Evolutionary conservation across 768 basidiomycete species (phyloP).

Genomic region (Mycena filopes): DNA sequence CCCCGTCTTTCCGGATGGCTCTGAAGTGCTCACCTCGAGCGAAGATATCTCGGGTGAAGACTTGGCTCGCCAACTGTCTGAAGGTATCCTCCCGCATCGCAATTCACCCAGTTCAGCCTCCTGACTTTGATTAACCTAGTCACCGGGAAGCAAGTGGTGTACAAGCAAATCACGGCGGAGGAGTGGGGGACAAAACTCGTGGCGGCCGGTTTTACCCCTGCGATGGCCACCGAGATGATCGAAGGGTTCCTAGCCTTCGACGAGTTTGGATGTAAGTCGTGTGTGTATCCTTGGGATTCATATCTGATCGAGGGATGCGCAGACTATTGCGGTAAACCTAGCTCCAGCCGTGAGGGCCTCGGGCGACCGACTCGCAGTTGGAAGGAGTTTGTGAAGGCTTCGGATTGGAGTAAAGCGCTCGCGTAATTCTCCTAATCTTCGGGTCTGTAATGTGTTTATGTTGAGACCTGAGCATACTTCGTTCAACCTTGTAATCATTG

Average conservation of each 20-base stretch:
- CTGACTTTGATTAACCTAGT: too few relatives aligned
- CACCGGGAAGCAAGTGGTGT: slow-evolving; percentile 1
- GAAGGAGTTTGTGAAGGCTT: neutral
- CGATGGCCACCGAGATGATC: neutral
- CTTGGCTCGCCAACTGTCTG: neutral
- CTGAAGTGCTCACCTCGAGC: neutral
- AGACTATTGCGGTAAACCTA: too few relatives aligned
- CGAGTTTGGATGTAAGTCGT: slow-evolving; percentile 8
- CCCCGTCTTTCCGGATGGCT: neutral
- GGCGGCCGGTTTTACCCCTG: neutral
- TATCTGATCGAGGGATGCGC: neutral
- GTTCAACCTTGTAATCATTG: too few relatives aligned
- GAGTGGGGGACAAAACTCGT: neutral
- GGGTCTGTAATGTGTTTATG: too few relatives aligned
- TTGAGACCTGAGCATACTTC: too few relatives aligned
- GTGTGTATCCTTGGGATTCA: neutral
- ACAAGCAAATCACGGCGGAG: slow-evolving; percentile 2
- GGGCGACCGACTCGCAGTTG: neutral
- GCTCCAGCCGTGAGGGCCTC: too few relatives aligned
- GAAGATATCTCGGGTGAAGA: slow-evolving; percentile 5
- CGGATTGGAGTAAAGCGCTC: slow-evolving; percentile 12
- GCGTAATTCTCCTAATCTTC: too few relatives aligned
- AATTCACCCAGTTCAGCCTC: too few relatives aligned
- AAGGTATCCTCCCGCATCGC: too few relatives aligned
- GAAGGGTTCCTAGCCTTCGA: neutral